phyloP scores from a whole-genome alignment of 176 grass and related monocot species.

The Bolboschoenus planiculmis region DNA sequence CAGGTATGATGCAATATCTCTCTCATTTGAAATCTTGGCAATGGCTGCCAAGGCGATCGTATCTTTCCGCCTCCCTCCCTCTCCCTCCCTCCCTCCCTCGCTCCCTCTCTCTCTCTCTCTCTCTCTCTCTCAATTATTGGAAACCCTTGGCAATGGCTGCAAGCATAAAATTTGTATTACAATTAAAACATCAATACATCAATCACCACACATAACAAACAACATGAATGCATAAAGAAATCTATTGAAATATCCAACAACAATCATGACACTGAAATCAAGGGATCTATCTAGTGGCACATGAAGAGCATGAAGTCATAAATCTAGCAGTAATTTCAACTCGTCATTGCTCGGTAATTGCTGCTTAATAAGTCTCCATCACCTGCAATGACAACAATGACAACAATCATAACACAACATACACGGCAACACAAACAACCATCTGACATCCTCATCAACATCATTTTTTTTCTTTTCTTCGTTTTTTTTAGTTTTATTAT shows the following conservation, averaged over 20 bases:
- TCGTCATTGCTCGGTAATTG: neutral
- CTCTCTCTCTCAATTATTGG: neutral
- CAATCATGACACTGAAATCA: no score
- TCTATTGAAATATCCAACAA: neutral
- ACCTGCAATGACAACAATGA: neutral
- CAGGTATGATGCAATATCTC: slow-evolving; percentile 11
- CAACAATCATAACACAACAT: neutral
- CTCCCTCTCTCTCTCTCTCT: neutral
- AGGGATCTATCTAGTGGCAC: neutral
- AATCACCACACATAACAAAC: neutral
- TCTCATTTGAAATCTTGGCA: neutral
- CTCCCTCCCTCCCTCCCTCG: neutral
- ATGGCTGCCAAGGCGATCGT: neutral
- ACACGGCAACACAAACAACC: no score
- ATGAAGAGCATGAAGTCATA: neutral
- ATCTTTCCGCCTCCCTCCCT: no score
- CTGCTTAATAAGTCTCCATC: neutral
- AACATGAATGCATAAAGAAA: neutral
- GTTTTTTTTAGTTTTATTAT: neutral
- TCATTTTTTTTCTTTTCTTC: neutral
- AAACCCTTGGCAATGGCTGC: neutral
- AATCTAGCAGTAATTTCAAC: neutral
- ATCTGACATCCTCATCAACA: neutral
- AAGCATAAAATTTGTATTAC: neutral
- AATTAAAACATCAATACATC: neutral